Conservation (phyloP, 306 rosid species). For the Rosa multiflora region DNA sequence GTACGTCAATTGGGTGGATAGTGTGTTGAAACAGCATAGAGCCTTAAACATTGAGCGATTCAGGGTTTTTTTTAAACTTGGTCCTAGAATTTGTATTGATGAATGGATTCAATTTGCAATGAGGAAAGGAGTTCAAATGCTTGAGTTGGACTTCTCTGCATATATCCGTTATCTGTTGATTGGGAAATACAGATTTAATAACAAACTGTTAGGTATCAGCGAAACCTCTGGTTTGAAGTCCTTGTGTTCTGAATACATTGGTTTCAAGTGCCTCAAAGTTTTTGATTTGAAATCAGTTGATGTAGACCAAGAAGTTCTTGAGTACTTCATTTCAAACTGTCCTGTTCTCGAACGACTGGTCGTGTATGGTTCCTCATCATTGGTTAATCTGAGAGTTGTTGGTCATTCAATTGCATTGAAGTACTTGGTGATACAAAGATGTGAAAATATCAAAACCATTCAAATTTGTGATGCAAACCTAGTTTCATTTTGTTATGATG, state of each 20-base stretch:
- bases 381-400: not conserved
- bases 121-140: not conserved
- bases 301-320: not conserved
- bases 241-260: not conserved
- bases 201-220: not conserved
- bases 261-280: constrained; percentile 7
- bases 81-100: not conserved
- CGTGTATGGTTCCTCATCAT: not conserved
- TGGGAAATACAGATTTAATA: not conserved
- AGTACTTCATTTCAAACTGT: constrained; percentile 1
- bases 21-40: constrained; percentile 1
- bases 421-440: not conserved
- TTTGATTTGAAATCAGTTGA: not conserved
- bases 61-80: not conserved
- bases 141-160: not conserved
- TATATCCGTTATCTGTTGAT: not conserved
- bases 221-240: not conserved
- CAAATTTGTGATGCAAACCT: constrained; percentile 3
- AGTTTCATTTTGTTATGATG: not conserved
- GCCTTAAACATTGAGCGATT: not conserved
- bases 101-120: constrained; percentile 4
- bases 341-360: constrained; percentile 1
- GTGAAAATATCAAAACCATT: not conserved
- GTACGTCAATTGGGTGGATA: not conserved
- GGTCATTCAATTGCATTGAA: not conserved